Evolutionary conservation across 345 rosid genomes (phyloP).

Genomic region (Limnanthes douglasii): DNA sequence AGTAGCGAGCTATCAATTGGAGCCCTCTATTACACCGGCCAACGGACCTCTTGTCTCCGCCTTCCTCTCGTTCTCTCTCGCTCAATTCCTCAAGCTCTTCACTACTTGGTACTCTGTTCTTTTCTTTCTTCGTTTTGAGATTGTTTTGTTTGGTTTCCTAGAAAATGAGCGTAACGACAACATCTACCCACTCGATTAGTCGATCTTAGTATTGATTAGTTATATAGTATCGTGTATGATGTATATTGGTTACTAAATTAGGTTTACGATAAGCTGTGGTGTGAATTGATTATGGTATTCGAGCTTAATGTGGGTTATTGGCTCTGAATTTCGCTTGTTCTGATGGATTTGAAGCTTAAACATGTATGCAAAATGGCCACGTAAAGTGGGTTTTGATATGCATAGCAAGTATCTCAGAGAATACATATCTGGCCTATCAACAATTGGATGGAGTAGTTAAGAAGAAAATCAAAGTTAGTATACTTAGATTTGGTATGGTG

Average conservation of each 20-base stretch:
- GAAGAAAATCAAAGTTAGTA: too few relatives aligned
- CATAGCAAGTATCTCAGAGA: too few relatives aligned
- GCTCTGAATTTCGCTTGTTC: neutral
- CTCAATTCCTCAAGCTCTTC: conserved; percentile 43
- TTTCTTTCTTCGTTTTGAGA: neutral
- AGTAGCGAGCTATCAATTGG: conserved; percentile 19
- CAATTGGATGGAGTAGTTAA: too few relatives aligned
- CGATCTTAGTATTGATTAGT: neutral
- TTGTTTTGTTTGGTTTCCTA: neutral
- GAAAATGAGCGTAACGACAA: neutral
- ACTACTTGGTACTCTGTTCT: conserved; percentile 23
- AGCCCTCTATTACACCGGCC: conserved; percentile 15
- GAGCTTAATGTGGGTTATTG: neutral
- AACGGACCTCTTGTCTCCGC: conserved; percentile 35
- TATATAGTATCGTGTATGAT: too few relatives aligned
- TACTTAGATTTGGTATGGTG: too few relatives aligned
- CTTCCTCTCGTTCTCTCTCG: conserved; percentile 27
- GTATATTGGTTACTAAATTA: too few relatives aligned
- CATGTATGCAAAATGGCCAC: neutral
- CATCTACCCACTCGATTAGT: neutral
- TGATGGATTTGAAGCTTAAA: neutral
- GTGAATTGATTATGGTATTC: too few relatives aligned
- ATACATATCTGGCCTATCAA: too few relatives aligned
- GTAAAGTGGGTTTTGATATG: neutral
- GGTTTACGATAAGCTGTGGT: too few relatives aligned